A percentile compares a stretch with the other conserved stretches of the same genome.
These are phyloP conservation scores for Skeletonema grethae DNA, from an alignment of 108 stramenopile species.

Conservation along the genomic window DNA sequence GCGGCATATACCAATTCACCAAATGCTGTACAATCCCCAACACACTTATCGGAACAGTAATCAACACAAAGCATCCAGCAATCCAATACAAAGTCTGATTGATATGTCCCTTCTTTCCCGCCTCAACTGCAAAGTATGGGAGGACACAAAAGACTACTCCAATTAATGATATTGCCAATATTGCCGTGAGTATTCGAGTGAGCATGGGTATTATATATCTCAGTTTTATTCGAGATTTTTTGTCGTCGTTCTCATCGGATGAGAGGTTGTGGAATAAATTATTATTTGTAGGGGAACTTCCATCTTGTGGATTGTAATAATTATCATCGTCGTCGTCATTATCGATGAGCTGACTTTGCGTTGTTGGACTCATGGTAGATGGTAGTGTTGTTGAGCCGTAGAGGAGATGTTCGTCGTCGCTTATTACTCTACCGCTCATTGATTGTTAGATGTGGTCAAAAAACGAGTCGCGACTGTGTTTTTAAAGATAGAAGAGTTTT, in stretches of 20 bases:
- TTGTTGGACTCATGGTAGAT: not conserved
- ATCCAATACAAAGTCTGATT: slow-evolving; percentile 34
- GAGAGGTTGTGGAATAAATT: not conserved
- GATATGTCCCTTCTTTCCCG: slow-evolving; percentile 22
- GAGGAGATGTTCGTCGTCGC: not conserved
- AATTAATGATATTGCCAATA: slow-evolving; percentile 26
- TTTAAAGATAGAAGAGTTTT: not conserved
- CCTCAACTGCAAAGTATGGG: slow-evolving; percentile 31
- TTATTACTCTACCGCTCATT: not conserved
- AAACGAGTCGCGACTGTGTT: not conserved
- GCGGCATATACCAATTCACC: slow-evolving; percentile 50
- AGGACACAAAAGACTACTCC: slow-evolving; percentile 26
- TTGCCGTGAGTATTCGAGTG: slow-evolving; percentile 27
- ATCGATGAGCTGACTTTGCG: not conserved
- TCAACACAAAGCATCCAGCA: slow-evolving; percentile 39
- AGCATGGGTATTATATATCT: not conserved
- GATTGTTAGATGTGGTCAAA: no score
- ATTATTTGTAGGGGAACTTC: not conserved
- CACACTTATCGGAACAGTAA: slow-evolving; percentile 38
- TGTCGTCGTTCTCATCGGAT: not conserved
- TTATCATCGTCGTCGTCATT: not conserved
- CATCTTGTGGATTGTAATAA: not conserved
- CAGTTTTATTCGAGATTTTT: not conserved
- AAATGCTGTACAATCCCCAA: slow-evolving; percentile 51
- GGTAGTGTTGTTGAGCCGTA: not conserved